Evolutionary conservation across 2,329 filamentous ascomycete species (phyloP).

Genomic region (Blastomyces percursus): DNA sequence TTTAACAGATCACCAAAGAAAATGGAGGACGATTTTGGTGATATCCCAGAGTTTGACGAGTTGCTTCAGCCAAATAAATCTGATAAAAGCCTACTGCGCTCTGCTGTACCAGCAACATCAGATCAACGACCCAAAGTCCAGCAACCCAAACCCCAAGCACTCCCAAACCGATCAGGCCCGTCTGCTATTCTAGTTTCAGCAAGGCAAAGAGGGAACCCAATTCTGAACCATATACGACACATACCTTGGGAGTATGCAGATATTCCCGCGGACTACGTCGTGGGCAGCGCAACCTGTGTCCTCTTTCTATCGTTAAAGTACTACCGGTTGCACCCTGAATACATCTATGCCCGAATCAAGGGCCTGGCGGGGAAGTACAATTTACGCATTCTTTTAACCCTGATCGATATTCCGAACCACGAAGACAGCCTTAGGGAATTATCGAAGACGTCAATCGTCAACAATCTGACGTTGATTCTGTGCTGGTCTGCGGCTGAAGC

Average conservation of each 20-base stretch:
- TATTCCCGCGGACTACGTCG: slow-evolving; percentile 85
- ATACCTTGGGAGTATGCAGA: slow-evolving; percentile 95
- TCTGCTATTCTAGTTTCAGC: slow-evolving; percentile 82
- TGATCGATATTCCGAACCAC: slow-evolving; percentile 93
- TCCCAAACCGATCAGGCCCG: slow-evolving; percentile 54
- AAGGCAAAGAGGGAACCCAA: slow-evolving; percentile 88
- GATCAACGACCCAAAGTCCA: slow-evolving; percentile 47
- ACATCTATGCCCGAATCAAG: slow-evolving; percentile 88
- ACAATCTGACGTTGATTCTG: slow-evolving; percentile 81
- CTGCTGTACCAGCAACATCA: slow-evolving; percentile 35
- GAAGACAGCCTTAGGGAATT: slow-evolving; percentile 82
- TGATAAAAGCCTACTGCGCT: slow-evolving; percentile 13
- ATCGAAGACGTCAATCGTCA: slow-evolving; percentile 83
- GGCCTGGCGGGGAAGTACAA: slow-evolving; percentile 75
- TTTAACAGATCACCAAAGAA: slow-evolving; percentile 1
- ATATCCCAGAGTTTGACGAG: slow-evolving; percentile 35
- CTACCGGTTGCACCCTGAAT: slow-evolving; percentile 92
- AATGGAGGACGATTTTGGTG: slow-evolving; percentile 41
- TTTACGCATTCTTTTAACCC: slow-evolving; percentile 71
- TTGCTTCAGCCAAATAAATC: slow-evolving; percentile 20
- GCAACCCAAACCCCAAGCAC: slow-evolving; percentile 80
- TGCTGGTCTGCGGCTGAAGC: slow-evolving; percentile 94
- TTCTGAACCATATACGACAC: slow-evolving; percentile 69
- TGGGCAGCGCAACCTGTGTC: slow-evolving; percentile 78
- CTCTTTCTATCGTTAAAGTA: slow-evolving; percentile 94